phyloP scores from a whole-genome alignment of 2,329 filamentous ascomycete species.

The Pestalotiopsis sp. region DNA sequence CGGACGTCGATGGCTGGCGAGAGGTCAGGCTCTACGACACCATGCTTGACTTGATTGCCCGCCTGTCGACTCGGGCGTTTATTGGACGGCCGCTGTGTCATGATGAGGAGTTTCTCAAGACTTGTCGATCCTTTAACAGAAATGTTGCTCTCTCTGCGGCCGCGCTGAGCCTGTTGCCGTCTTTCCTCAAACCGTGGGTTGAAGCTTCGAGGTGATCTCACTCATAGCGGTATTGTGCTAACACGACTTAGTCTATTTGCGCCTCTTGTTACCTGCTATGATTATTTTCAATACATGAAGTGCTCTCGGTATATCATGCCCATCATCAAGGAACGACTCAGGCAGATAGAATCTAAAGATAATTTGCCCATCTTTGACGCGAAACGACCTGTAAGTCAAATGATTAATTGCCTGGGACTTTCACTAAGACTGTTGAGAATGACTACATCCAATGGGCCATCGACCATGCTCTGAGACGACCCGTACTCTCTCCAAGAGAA shows the following conservation, averaged over 20 bases:
- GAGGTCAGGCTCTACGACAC: slow-evolving; percentile 37
- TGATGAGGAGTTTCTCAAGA: slow-evolving; percentile 28
- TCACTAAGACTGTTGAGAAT: slow-evolving; percentile 22
- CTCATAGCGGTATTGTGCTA: neutral
- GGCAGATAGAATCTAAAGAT: slow-evolving; percentile 20
- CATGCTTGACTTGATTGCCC: slow-evolving; percentile 30
- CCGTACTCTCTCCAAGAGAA: slow-evolving; percentile 22
- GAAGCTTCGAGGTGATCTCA: neutral
- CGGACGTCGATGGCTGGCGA: slow-evolving; percentile 29
- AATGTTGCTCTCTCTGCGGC: slow-evolving; percentile 32
- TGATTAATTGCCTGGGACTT: neutral
- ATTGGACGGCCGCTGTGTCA: slow-evolving; percentile 33
- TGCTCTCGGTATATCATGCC: slow-evolving; percentile 35
- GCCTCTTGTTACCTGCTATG: slow-evolving; percentile 32
- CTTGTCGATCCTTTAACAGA: slow-evolving; percentile 32
- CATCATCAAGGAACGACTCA: slow-evolving; percentile 33
- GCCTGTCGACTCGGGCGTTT: slow-evolving; percentile 34
- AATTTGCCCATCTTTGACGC: slow-evolving; percentile 22
- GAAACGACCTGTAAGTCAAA: slow-evolving; percentile 20
- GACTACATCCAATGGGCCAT: slow-evolving; percentile 45
- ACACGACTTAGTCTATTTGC: slow-evolving; percentile 27
- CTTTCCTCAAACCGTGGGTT: slow-evolving; percentile 33
- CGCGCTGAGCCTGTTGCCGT: slow-evolving; percentile 30
- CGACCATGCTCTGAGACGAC: slow-evolving; percentile 33
- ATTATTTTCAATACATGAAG: slow-evolving; percentile 32